Evolutionary conservation across 495 filamentous ascomycete genomes (phyloP).

Genomic region (Chaetomium tenue): DNA sequence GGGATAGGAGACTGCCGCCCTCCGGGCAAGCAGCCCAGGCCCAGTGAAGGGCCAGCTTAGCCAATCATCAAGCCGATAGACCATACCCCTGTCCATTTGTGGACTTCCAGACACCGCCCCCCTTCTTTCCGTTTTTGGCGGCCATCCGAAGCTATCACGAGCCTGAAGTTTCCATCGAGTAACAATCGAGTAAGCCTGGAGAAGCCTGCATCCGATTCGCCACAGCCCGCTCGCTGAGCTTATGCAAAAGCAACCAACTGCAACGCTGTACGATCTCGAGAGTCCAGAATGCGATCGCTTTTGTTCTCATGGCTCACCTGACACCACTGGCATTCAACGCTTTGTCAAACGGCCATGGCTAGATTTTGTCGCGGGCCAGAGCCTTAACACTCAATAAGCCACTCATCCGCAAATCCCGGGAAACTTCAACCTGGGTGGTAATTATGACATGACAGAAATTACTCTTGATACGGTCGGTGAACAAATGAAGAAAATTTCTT

Average conservation of each 20-base stretch:
- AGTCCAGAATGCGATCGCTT: not conserved
- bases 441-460: too few species aligned
- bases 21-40: conserved; percentile 4
- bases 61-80: not conserved
- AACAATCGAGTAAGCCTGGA: conserved; percentile 38
- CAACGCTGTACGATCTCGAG: too few species aligned
- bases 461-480: not conserved
- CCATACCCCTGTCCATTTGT: not conserved
- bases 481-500: not conserved
- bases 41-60: not conserved
- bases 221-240: conserved; percentile 1
- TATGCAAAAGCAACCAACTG: not conserved
- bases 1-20: conserved; percentile 11
- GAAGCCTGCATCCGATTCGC: conserved; percentile 26
- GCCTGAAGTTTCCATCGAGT: conserved; percentile 44
- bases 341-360: too few species aligned
- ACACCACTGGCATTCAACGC: too few species aligned
- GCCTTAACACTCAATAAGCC: too few species aligned
- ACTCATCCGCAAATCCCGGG: too few species aligned
- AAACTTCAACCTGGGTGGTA: too few species aligned
- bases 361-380: too few species aligned
- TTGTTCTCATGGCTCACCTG: not conserved
- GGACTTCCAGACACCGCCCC: not conserved
- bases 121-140: conserved; percentile 26
- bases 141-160: conserved; percentile 29